phyloP scores from a whole-genome alignment of 352 stramenopile genomes.

The Pythium apleroticum region DNA sequence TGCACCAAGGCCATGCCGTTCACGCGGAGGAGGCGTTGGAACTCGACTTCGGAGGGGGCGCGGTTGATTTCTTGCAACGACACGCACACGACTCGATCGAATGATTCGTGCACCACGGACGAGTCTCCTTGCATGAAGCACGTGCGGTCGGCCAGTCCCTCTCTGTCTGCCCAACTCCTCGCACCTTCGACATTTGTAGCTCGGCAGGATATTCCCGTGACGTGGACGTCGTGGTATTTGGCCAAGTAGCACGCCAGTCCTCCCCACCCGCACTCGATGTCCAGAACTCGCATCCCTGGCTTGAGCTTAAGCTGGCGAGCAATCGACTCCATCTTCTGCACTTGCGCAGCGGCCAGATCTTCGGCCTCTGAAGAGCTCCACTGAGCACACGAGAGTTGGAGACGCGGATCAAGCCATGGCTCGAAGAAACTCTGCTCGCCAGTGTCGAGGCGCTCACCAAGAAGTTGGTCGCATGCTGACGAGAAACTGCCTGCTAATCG shows the following conservation, averaged over 20 bases:
- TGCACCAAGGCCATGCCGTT: neutral
- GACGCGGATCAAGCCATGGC: constrained; percentile 72
- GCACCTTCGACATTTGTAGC: constrained; percentile 76
- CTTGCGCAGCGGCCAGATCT: constrained; percentile 67
- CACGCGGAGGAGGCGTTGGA: neutral
- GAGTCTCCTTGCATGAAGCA: neutral
- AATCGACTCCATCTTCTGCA: constrained; percentile 78
- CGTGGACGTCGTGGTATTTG: constrained; percentile 70
- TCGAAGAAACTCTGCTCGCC: constrained; percentile 77
- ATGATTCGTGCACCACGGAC: neutral
- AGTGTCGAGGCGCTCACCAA: constrained; percentile 47
- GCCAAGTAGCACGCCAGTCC: constrained; percentile 76
- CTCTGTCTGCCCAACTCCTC: constrained; percentile 50
- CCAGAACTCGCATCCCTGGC: constrained; percentile 70
- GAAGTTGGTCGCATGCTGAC: neutral
- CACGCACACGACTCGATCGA: neutral
- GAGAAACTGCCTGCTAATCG: neutral
- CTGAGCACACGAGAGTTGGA: constrained; percentile 70
- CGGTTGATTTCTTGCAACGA: neutral
- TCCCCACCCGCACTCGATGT: constrained; percentile 85
- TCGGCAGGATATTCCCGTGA: constrained; percentile 85
- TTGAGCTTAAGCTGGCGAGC: constrained; percentile 72
- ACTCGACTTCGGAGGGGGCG: neutral
- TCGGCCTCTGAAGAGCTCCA: constrained; percentile 42
- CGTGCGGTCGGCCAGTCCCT: constrained; percentile 32